Percentiles rank a stretch among this genome's conserved stretches.
Conservation (phyloP, 2,329 filamentous ascomycete species). For the Cladosporium halotolerans region DNA sequence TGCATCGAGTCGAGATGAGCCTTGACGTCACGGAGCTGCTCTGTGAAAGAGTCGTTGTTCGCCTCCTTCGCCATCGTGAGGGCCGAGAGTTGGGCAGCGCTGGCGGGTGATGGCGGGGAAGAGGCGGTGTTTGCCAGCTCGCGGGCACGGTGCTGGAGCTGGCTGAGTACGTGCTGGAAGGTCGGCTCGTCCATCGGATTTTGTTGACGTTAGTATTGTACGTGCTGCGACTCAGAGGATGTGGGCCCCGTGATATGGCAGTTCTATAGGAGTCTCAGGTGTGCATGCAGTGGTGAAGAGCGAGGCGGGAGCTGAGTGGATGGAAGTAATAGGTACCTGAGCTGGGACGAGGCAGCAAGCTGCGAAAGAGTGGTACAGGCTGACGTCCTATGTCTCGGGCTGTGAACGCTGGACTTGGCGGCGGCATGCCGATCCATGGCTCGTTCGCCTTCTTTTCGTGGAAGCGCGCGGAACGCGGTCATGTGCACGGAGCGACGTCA, state of each 20-base stretch:
- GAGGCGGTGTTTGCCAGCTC: neutral
- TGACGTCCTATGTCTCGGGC: neutral
- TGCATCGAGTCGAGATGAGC: constrained; percentile 2
- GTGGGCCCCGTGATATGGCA: neutral
- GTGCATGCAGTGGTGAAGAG: neutral
- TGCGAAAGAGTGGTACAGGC: neutral
- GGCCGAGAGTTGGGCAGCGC: neutral
- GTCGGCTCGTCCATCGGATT: constrained; percentile 9
- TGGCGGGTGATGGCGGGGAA: neutral
- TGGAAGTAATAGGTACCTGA: neutral
- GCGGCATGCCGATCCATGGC: neutral
- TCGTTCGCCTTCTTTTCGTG: too few species aligned
- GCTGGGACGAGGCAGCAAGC: neutral
- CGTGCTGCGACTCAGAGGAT: too few species aligned
- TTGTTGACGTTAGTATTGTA: too few species aligned
- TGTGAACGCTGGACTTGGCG: neutral
- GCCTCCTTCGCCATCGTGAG: neutral
- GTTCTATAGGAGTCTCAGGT: neutral
- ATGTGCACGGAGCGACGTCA: too few species aligned
- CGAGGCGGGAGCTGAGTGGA: neutral
- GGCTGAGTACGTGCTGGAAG: constrained; percentile 6
- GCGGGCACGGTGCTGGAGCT: constrained; percentile 5
- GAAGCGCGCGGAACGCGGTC: too few species aligned
- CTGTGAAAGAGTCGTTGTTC: constrained; percentile 3
- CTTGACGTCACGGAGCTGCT: constrained; percentile 7